These are phyloP conservation scores for Saposhnikovia divaricata DNA, from an alignment of 129 eudicot genomes.

Conservation along the genomic window DNA sequence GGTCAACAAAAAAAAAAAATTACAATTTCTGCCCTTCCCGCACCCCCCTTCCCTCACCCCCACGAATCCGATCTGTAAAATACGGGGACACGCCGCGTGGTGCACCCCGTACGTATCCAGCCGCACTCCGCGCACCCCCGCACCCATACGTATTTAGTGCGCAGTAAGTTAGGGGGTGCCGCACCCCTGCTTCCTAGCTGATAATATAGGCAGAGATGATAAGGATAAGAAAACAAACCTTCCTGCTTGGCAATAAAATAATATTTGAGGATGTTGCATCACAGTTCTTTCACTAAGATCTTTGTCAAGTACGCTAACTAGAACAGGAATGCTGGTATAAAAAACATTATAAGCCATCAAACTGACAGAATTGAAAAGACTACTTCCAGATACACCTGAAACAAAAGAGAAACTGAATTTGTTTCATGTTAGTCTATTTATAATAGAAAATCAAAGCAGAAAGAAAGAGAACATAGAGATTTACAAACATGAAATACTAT, in stretches of 20 bases:
- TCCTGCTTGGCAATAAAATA: slow-evolving; percentile 95
- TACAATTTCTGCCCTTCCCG: no score
- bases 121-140: no score
- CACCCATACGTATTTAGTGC: no score
- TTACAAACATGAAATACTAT: not conserved
- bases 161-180: no score
- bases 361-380: slow-evolving; percentile 98
- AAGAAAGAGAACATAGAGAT: slow-evolving; percentile 1
- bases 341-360: slow-evolving; percentile 97
- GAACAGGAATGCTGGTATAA: slow-evolving; percentile 91
- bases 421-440: slow-evolving; percentile 23
- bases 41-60: no score
- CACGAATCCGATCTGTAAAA: no score
- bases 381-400: slow-evolving; percentile 95
- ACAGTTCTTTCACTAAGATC: slow-evolving; percentile 90
- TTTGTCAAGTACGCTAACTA: slow-evolving; percentile 93
- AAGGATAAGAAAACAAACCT: slow-evolving; percentile 35
- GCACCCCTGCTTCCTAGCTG: no score
- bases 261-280: slow-evolving; percentile 96
- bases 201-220: not conserved
- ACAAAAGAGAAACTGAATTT: slow-evolving; percentile 80
- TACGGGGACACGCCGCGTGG: no score
- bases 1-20: no score
- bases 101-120: no score
- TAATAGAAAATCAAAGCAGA: not conserved